Percentiles rank a stretch among this genome's conserved stretches.
Conservation (phyloP, 2,329 filamentous ascomycete species). For the Trichoderma pleuroti region DNA sequence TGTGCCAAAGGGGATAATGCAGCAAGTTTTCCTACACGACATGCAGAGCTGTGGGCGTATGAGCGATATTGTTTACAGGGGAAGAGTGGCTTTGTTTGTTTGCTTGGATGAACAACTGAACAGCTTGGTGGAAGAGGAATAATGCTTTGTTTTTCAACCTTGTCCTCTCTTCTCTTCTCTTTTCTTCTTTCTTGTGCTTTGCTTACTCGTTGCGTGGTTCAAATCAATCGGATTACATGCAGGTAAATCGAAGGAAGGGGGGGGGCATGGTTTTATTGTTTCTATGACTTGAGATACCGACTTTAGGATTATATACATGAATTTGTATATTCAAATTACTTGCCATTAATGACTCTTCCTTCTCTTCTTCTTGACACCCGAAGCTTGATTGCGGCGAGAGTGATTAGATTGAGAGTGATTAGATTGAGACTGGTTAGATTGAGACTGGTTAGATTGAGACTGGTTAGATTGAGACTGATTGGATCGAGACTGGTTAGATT, state of each 20-base stretch:
- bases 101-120: background rate
- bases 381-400: background rate
- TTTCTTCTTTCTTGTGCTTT: background rate
- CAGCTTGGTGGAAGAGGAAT: background rate
- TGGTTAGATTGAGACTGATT: too few relatives aligned
- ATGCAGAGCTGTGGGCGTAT: background rate
- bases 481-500: too few relatives aligned
- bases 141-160: background rate
- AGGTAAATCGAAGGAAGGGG: background rate
- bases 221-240: background rate
- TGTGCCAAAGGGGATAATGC: background rate
- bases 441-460: background rate
- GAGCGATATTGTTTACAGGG: slow-evolving; percentile 1
- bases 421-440: background rate
- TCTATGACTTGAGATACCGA: background rate
- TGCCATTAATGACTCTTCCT: background rate
- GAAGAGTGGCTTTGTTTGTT: background rate
- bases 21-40: background rate
- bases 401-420: background rate
- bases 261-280: background rate
- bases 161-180: background rate
- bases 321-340: background rate
- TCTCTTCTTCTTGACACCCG: background rate
- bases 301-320: background rate
- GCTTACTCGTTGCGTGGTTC: background rate